phyloP scores from a whole-genome alignment of 2,329 filamentous ascomycete genomes.

The Trichocomaceae sp. region DNA sequence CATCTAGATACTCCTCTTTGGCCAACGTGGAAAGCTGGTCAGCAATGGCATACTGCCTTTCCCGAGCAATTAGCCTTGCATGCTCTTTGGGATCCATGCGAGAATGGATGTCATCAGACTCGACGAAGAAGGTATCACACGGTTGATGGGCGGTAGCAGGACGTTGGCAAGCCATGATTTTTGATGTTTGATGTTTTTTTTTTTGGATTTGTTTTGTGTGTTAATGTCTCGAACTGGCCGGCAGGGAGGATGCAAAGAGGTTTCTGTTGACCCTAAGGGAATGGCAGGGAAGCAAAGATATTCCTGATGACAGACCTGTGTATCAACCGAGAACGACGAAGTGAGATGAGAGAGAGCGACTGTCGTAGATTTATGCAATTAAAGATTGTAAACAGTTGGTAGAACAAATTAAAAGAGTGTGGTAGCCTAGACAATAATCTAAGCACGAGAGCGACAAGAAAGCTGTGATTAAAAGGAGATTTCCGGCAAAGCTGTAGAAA shows the following conservation, averaged over 20 bases:
- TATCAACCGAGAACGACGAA: slow-evolving; percentile 33
- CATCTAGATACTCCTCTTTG: slow-evolving; percentile 85
- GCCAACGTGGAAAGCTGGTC: slow-evolving; percentile 81
- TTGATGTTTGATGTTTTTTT: background rate
- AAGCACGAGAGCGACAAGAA: slow-evolving; percentile 23
- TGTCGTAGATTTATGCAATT: slow-evolving; percentile 40
- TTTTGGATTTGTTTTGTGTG: background rate
- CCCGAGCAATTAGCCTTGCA: slow-evolving; percentile 68
- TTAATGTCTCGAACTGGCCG: slow-evolving; percentile 17
- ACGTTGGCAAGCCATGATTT: slow-evolving; percentile 5
- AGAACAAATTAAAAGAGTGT: slow-evolving; percentile 41
- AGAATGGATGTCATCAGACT: slow-evolving; percentile 47
- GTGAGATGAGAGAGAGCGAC: slow-evolving; percentile 43
- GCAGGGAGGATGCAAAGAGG: slow-evolving; percentile 19
- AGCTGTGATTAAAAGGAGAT: slow-evolving; percentile 17
- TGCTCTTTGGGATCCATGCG: slow-evolving; percentile 67
- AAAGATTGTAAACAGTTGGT: slow-evolving; percentile 57
- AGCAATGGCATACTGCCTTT: slow-evolving; percentile 80
- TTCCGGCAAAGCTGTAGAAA: slow-evolving; percentile 26
- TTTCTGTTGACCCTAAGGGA: slow-evolving; percentile 18
- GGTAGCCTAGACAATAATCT: slow-evolving; percentile 39
- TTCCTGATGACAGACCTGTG: slow-evolving; percentile 31
- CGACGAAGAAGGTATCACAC: slow-evolving; percentile 64
- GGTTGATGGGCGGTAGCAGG: slow-evolving; percentile 42
- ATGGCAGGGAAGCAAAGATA: slow-evolving; percentile 37